Evolutionary conservation across 805 yeast species (phyloP).

Genomic region (Metschnikowia arizonensis): DNA sequence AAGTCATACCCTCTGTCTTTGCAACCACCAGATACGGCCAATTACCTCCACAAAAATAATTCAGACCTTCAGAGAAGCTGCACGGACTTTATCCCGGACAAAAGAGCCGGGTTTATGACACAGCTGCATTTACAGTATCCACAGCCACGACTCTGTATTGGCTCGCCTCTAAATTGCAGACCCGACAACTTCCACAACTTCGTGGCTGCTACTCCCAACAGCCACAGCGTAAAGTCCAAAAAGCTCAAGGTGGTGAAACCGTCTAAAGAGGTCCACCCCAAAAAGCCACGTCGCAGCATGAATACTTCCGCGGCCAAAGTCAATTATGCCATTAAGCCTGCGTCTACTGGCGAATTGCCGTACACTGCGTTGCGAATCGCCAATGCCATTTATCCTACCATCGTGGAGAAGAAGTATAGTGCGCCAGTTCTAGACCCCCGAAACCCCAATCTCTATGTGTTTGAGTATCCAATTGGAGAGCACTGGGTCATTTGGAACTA

Average conservation of each 20-base stretch:
- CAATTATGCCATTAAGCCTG: constrained; percentile 1
- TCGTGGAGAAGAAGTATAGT: constrained; percentile 49
- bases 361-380: neutral
- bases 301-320: neutral
- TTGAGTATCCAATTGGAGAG: constrained; percentile 62
- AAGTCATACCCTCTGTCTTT: neutral
- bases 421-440: constrained; percentile 63
- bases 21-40: neutral
- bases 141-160: neutral
- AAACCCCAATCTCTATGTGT: constrained; percentile 64
- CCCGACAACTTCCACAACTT: neutral
- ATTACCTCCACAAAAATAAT: neutral
- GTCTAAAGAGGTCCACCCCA: neutral
- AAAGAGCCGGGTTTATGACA: neutral
- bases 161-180: neutral
- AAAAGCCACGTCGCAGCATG: neutral
- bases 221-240: neutral
- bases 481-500: constrained; percentile 86
- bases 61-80: neutral
- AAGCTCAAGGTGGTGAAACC: neutral
- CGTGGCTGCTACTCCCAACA: neutral
- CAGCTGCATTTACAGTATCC: neutral
- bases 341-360: neutral
- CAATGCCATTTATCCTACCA: constrained; percentile 5
- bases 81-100: neutral